A percentile compares a stretch with the other conserved stretches of the same genome.
Conservation (phyloP, 441 rosid species). For the Daphne laureola region DNA sequence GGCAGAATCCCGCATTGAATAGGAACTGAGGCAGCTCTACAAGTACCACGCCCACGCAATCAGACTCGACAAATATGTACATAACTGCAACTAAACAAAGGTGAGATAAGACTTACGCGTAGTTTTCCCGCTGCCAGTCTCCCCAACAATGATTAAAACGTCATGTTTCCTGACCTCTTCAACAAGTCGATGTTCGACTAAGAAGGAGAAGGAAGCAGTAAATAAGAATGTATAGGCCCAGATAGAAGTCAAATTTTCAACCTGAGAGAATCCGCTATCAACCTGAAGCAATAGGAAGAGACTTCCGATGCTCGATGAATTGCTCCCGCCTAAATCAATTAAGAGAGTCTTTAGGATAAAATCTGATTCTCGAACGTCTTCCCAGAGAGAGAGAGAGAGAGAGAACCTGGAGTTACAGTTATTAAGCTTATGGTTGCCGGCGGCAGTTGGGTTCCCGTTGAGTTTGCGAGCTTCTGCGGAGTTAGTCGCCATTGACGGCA, state of each 20-base stretch:
- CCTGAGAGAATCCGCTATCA: background rate
- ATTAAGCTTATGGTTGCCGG: slow-evolving; percentile 15
- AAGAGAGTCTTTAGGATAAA: slow-evolving; percentile 6
- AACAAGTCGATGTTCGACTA: slow-evolving; percentile 62
- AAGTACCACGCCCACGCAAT: slow-evolving; percentile 11
- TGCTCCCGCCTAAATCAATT: slow-evolving; percentile 37
- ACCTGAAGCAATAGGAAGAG: slow-evolving; percentile 93
- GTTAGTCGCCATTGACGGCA: slow-evolving; percentile 43
- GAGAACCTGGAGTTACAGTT: slow-evolving; percentile 24
- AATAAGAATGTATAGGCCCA: slow-evolving; percentile 6
- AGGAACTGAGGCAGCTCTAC: slow-evolving; percentile 88
- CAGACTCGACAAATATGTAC: background rate
- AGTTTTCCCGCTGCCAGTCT: slow-evolving; percentile 96
- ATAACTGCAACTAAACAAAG: background rate
- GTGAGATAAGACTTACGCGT: slow-evolving; percentile 52
- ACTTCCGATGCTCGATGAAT: slow-evolving; percentile 49
- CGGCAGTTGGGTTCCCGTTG: slow-evolving; percentile 13
- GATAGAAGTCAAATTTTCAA: background rate
- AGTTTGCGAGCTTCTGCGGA: slow-evolving; percentile 17
- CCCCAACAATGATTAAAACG: slow-evolving; percentile 73
- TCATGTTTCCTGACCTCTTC: slow-evolving; percentile 59
- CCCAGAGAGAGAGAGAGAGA: background rate
- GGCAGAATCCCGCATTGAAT: slow-evolving; percentile 62
- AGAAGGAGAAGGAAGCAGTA: slow-evolving; percentile 1
- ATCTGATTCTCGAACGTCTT: background rate